Conservation (phyloP, 805 yeast genomes). For the Alloascoidea hylecoeti region DNA sequence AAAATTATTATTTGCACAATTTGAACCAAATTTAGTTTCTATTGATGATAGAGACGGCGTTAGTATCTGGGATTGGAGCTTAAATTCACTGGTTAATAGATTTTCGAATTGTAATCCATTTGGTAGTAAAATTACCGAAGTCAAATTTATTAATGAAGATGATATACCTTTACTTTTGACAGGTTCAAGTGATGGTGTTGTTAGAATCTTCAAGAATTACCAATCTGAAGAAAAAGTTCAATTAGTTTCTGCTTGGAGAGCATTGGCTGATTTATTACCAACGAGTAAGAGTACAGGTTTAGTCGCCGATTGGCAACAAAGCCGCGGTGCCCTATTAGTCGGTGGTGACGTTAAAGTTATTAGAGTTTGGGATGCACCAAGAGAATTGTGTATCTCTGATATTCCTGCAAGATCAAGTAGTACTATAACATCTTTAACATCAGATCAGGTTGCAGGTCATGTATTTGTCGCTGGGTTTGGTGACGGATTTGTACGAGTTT, state of each 20-base stretch:
- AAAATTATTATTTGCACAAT: constrained; percentile 71
- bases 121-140: constrained; percentile 80
- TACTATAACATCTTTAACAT: constrained; percentile 77
- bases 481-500: constrained; percentile 80
- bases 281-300: constrained; percentile 76
- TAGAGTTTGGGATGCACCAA: constrained; percentile 92
- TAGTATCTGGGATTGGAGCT: constrained; percentile 81
- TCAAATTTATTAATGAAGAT: constrained; percentile 82
- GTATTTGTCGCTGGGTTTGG: constrained; percentile 84
- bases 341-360: constrained; percentile 93
- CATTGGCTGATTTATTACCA: constrained; percentile 69
- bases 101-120: constrained; percentile 78
- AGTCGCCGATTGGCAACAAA: constrained; percentile 93
- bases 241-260: constrained; percentile 83
- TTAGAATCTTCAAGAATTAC: constrained; percentile 71
- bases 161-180: constrained; percentile 74
- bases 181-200: constrained; percentile 92
- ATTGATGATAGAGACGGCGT: constrained; percentile 78
- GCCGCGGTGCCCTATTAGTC: constrained; percentile 78
- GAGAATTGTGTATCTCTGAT: constrained; percentile 76
- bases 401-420: constrained; percentile 87
- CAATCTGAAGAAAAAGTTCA: constrained; percentile 40
- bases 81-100: constrained; percentile 37
- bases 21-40: constrained; percentile 69
- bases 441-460: constrained; percentile 93